Percentiles rank a stretch among this genome's conserved stretches.
Evolutionary conservation across 768 basidiomycete genomes (phyloP).

Genomic region (Tylopilus sp.): DNA sequence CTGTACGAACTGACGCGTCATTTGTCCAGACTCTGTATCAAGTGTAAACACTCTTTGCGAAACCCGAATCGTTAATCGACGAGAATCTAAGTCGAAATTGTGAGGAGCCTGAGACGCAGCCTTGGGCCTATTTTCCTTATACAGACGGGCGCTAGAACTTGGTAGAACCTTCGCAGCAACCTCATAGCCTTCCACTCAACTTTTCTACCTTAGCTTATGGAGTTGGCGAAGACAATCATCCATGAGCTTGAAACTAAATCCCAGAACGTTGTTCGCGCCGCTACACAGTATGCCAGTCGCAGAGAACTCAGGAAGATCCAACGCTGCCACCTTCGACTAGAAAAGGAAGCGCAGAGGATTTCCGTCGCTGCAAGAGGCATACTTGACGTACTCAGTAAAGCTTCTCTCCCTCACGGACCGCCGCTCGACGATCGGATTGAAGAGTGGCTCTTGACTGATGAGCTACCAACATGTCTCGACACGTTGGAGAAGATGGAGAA

Average conservation of each 20-base stretch:
- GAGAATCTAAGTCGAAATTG: too few relatives aligned
- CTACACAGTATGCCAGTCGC: background rate
- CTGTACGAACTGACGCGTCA: too few relatives aligned
- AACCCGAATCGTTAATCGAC: too few relatives aligned
- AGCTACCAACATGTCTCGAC: background rate
- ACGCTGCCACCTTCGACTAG: conserved; percentile 8
- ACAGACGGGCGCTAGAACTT: too few relatives aligned
- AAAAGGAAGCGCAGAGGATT: conserved; percentile 11
- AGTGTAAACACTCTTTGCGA: too few relatives aligned
- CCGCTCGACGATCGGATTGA: conserved; percentile 9
- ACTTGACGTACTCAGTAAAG: background rate
- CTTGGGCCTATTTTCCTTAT: too few relatives aligned
- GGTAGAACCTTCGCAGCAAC: too few relatives aligned
- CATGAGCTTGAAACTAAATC: background rate
- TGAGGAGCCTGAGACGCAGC: too few relatives aligned
- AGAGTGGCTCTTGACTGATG: conserved; percentile 8
- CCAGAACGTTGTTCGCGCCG: background rate
- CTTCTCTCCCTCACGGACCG: background rate
- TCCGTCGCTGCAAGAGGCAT: background rate
- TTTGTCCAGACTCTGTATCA: too few relatives aligned
- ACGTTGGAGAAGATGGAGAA: conserved; percentile 4
- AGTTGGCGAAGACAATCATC: background rate
- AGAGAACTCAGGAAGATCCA: background rate
- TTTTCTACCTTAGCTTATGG: too few relatives aligned
- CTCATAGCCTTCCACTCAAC: too few relatives aligned